Conservation (phyloP, 106 monocot genomes). For the Apostasia shenzhenica region DNA sequence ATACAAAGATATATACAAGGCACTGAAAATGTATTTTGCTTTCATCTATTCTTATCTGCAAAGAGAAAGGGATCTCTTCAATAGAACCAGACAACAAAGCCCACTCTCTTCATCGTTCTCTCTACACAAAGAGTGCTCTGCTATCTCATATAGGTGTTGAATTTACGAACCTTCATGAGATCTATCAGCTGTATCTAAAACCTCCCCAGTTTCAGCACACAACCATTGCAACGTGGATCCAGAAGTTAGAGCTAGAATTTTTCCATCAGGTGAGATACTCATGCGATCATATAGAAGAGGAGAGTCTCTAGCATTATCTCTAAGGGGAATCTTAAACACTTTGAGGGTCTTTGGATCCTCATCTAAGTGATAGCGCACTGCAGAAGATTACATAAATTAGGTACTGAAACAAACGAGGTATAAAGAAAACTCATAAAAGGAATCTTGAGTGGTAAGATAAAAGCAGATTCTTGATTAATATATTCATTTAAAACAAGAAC, state of each 20-base stretch:
- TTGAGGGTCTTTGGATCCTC: constrained; percentile 98
- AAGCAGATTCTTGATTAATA: no score
- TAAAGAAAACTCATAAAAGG: no score
- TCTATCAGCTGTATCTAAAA: constrained; percentile 85
- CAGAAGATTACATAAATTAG: background rate
- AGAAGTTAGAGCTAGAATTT: constrained; percentile 60
- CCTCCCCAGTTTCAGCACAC: constrained; percentile 70
- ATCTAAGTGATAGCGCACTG: constrained; percentile 94
- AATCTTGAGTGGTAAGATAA: no score
- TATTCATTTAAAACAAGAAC: no score
- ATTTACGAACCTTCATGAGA: constrained; percentile 78
- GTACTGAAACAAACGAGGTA: background rate
- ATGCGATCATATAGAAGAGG: constrained; percentile 67
- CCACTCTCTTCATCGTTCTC: background rate
- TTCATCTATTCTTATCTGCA: no score
- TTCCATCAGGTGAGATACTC: constrained; percentile 85
- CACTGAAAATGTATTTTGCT: no score
- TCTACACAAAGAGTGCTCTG: no score
- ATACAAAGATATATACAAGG: no score
- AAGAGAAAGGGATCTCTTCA: background rate
- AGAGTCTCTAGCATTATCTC: constrained; percentile 57
- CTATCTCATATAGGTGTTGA: background rate
- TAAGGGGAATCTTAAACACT: constrained; percentile 72
- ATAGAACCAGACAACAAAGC: background rate
- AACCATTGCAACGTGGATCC: constrained; percentile 96